A percentile compares a stretch with the other conserved stretches of the same genome.
phyloP scores from a whole-genome alignment of 257 asterid genomes.

The Ballota nigra region DNA sequence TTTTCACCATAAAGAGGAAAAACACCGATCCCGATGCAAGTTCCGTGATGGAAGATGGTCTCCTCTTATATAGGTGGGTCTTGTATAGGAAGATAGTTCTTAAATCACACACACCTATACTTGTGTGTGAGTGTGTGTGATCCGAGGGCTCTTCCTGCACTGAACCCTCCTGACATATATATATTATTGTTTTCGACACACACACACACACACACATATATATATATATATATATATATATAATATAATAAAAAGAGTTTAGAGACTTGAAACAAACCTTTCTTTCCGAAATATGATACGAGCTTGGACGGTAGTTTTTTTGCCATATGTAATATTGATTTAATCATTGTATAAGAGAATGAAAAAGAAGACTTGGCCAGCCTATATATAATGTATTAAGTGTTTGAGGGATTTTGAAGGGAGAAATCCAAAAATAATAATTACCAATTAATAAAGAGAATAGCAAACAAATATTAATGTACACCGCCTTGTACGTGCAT shows the following conservation, averaged over 20 bases:
- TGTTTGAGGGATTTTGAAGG: background rate
- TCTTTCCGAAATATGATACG: constrained; percentile 23
- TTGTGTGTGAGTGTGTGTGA: too few species aligned
- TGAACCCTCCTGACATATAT: too few species aligned
- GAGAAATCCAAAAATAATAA: constrained; percentile 2
- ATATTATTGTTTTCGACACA: too few species aligned
- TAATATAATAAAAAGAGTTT: too few species aligned
- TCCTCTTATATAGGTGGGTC: too few species aligned
- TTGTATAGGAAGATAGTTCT: too few species aligned
- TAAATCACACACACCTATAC: too few species aligned
- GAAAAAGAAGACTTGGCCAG: background rate
- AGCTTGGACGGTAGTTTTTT: constrained; percentile 29
- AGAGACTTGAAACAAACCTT: constrained; percentile 33
- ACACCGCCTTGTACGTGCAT: constrained; percentile 22
- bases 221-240: too few species aligned
- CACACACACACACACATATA: too few species aligned
- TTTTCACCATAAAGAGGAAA: too few species aligned
- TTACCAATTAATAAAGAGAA: constrained; percentile 13
- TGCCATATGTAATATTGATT: constrained; percentile 21
- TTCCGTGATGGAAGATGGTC: too few species aligned
- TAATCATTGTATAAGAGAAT: background rate
- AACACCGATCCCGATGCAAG: background rate
- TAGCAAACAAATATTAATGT: constrained; percentile 16
- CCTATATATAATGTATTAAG: constrained; percentile 7
- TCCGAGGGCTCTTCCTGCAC: too few species aligned